A percentile compares a stretch with the other conserved stretches of the same genome.
Evolutionary conservation across 768 basidiomycete genomes (phyloP).

Genomic region (Suillus spraguei): DNA sequence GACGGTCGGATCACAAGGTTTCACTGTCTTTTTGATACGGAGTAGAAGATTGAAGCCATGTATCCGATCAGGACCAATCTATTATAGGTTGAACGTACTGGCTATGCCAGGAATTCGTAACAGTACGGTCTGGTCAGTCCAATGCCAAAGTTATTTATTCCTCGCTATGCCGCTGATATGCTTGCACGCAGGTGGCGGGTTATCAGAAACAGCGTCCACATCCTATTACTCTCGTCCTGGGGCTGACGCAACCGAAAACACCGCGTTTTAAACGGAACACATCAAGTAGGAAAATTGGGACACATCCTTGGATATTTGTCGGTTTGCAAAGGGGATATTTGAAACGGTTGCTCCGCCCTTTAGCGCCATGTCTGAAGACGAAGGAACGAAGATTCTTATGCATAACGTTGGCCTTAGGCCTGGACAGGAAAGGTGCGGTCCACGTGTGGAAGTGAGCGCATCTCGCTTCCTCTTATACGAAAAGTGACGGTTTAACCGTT

Average conservation of each 20-base stretch:
- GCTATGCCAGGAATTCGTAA: conserved; percentile 46
- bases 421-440: conserved; percentile 54
- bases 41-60: conserved; percentile 75
- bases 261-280: conserved; percentile 61
- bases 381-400: conserved; percentile 43
- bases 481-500: conserved; percentile 10
- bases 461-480: conserved; percentile 36
- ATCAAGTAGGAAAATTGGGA: conserved; percentile 52
- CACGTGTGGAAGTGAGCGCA: conserved; percentile 53
- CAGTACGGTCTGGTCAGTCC: conserved; percentile 30
- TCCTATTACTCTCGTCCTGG: conserved; percentile 69
- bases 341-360: conserved; percentile 42
- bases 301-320: conserved; percentile 45
- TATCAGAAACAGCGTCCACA: conserved; percentile 33
- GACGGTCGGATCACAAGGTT: conserved; percentile 37
- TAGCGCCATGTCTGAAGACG: conserved; percentile 39
- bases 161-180: neutral
- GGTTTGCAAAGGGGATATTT: conserved; percentile 48
- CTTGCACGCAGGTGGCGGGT: neutral
- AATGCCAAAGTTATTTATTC: neutral
- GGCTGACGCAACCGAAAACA: conserved; percentile 40
- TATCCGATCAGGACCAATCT: conserved; percentile 85
- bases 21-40: conserved; percentile 77
- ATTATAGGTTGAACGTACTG: conserved; percentile 74
- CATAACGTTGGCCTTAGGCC: conserved; percentile 66